Base-by-base conservation (phyloP, 2,329 filamentous ascomycete species). In the Acephala macrosclerotiorum region DNA sequence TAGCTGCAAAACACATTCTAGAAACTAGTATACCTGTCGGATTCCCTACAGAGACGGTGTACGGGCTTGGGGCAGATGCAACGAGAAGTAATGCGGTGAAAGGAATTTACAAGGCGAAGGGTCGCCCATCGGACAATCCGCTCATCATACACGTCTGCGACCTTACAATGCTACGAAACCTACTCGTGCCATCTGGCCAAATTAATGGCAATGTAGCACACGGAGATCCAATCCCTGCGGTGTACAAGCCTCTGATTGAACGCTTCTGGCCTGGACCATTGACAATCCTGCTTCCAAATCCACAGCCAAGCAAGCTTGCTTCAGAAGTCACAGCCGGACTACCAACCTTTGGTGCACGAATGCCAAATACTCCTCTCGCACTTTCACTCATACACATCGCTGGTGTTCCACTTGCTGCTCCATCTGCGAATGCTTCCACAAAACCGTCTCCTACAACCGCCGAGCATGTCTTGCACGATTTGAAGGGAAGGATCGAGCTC, bases 21-120 rank as follows among this genome's bases (percentile, higher is more conserved):
- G 61, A 58, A 38, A 69, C 64, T 29, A 69, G 55, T 3, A 78
- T 81, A 40, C 96, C 96, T 4, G 93, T 99, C 57, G 96, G 93
- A 1, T 99, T 99, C 76, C 96, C 96, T 0, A 99, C 96, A 0
- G 96, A 99, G 80, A 99, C 96, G 0, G 96, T 99, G 0, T 99
- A 99, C 77, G 96, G 96, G 0, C 85, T 99, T 8, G 96, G 94
- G n/a, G 96, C 96, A 16, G 96, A 98, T 80, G 96, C 96, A 12
- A 98, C 94, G 29, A 87, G 93, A 73, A 93, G 90, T 74, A 83
- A 82, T 26, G 91, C 95, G 1, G 95, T 98, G 7, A 89, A 86
- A 75, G 94, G 94, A n/a, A 99, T 99, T 71, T 99, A 96, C 78
- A 84, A 87, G 25, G 94, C 93, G 60, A 99, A 99, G 80, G 91